Conservation (phyloP, 2,329 filamentous ascomycete species). For the Stagonosporopsis vannaccii region DNA sequence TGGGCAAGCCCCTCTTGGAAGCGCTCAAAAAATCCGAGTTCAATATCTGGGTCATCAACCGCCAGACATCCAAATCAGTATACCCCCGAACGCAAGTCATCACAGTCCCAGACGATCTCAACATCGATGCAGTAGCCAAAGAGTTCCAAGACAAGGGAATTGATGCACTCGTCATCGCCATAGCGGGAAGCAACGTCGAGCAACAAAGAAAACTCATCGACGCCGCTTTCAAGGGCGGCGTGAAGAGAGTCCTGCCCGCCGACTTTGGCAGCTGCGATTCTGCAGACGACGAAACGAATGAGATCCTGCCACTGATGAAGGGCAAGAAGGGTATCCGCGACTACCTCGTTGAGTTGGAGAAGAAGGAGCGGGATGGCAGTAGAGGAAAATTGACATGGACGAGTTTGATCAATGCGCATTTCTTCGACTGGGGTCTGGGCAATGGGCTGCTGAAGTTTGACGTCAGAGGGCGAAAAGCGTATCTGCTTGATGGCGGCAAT, state of each 20-base stretch:
- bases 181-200: slow-evolving; percentile 54
- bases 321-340: slow-evolving; percentile 55
- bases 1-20: slow-evolving; percentile 44
- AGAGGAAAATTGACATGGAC: slow-evolving; percentile 64
- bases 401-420: slow-evolving; percentile 63
- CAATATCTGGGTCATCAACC: slow-evolving; percentile 45
- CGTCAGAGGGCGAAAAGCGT: slow-evolving; percentile 58
- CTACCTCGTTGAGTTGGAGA: slow-evolving; percentile 58
- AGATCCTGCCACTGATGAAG: slow-evolving; percentile 61
- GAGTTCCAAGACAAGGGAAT: slow-evolving; percentile 55
- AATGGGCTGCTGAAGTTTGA: slow-evolving; percentile 62
- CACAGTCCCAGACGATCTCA: slow-evolving; percentile 49
- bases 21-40: slow-evolving; percentile 43
- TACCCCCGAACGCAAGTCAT: slow-evolving; percentile 54
- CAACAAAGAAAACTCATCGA: slow-evolving; percentile 63
- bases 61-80: slow-evolving; percentile 44
- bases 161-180: slow-evolving; percentile 59
- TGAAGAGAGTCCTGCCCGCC: slow-evolving; percentile 67
- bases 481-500: slow-evolving; percentile 65
- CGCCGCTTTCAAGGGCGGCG: slow-evolving; percentile 64
- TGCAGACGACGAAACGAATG: slow-evolving; percentile 49
- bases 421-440: slow-evolving; percentile 67
- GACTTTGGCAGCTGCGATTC: slow-evolving; percentile 63
- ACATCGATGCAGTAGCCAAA: slow-evolving; percentile 42
- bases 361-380: slow-evolving; percentile 48